phyloP scores from a whole-genome alignment of 768 basidiomycete genomes.

The Naganishia randhawae region DNA sequence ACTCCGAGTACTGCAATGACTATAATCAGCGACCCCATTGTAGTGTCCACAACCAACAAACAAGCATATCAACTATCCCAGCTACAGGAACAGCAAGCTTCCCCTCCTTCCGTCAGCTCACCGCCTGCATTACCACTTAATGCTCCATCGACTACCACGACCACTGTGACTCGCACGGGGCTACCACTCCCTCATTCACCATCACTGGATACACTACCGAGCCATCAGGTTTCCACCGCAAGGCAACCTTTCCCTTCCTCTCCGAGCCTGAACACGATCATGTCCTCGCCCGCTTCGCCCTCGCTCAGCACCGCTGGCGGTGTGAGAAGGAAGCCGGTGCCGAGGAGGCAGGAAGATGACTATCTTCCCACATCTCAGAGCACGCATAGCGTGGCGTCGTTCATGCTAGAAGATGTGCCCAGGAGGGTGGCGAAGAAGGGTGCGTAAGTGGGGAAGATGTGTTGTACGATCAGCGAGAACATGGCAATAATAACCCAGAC shows the following conservation, averaged over 20 bases:
- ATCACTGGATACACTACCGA: constrained; percentile 10
- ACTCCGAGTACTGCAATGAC: background rate
- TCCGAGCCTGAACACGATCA: constrained; percentile 18
- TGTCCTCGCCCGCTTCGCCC: constrained; percentile 1
- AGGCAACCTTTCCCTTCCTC: constrained; percentile 5
- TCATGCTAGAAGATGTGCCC: constrained; percentile 40
- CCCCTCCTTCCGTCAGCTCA: constrained; percentile 6
- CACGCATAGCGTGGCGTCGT: constrained; percentile 36
- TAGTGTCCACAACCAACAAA: constrained; percentile 12
- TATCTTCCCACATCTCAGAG: constrained; percentile 23
- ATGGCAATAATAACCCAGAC: no score
- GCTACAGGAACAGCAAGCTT: constrained; percentile 8
- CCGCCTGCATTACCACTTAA: background rate
- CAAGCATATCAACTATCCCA: constrained; percentile 9
- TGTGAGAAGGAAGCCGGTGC: constrained; percentile 25
- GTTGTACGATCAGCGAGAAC: no score
- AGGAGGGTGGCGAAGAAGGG: constrained; percentile 10
- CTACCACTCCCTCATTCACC: background rate
- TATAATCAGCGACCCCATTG: constrained; percentile 8
- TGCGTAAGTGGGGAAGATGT: background rate
- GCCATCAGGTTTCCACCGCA: background rate
- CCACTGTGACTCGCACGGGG: background rate
- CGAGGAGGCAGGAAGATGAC: constrained; percentile 11
- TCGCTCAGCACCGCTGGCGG: constrained; percentile 11
- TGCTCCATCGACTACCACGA: background rate